Percentiles rank a stretch among this genome's conserved stretches.
These are phyloP conservation scores for Suillus fuscotomentosus DNA, from an alignment of 768 basidiomycete species.

Conservation along the genomic window DNA sequence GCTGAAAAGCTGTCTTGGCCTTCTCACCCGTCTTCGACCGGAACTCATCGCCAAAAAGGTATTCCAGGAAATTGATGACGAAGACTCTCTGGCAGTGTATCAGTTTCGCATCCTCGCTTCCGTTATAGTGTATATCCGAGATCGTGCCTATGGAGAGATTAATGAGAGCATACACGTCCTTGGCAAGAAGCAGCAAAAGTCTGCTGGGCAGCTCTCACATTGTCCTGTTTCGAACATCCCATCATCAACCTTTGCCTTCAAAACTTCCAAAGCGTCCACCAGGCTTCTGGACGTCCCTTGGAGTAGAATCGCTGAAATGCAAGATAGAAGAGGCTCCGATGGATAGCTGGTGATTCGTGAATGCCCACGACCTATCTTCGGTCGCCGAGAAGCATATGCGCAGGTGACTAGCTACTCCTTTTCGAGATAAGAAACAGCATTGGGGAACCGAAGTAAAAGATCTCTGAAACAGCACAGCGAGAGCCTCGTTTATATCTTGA, in stretches of 20 bases:
- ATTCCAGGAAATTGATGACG: conserved; percentile 12
- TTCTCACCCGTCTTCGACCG: neutral
- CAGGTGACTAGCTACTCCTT: conserved; percentile 13
- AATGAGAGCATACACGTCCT: conserved; percentile 9
- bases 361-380: conserved; percentile 11
- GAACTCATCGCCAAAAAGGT: conserved; percentile 9
- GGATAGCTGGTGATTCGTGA: conserved; percentile 16
- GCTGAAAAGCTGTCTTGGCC: conserved; percentile 6
- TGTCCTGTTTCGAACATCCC: conserved; percentile 9
- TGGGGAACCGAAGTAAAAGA: neutral
- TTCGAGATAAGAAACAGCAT: conserved; percentile 6
- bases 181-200: conserved; percentile 9
- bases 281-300: neutral
- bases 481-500: neutral
- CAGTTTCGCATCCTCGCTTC: conserved; percentile 4
- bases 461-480: no score
- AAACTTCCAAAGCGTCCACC: neutral
- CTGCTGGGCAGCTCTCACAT: conserved; percentile 11
- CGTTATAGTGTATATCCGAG: neutral
- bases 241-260: neutral
- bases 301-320: conserved; percentile 1
- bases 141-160: neutral
- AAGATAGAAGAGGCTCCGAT: conserved; percentile 19
- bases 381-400: conserved; percentile 11
- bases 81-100: conserved; percentile 14